These are phyloP conservation scores for Theobroma cacao DNA, from an alignment of 345 rosid species.

Conservation along the genomic window DNA sequence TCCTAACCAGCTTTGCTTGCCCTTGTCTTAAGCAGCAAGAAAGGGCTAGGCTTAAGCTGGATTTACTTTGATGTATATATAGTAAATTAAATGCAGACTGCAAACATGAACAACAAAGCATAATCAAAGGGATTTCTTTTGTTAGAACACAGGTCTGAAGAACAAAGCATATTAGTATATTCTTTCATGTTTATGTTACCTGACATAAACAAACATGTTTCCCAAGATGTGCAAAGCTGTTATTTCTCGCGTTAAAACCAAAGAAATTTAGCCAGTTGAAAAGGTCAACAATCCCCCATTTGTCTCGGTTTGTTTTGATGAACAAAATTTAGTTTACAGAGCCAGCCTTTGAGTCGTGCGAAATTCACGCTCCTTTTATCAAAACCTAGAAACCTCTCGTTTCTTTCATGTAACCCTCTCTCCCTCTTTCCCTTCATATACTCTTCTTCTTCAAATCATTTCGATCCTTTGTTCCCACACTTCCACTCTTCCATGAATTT, in stretches of 20 bases:
- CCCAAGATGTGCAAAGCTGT: background rate
- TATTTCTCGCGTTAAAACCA: background rate
- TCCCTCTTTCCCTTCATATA: conserved; percentile 2
- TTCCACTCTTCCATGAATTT: conserved; percentile 15
- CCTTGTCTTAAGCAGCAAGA: no score
- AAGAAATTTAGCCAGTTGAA: conserved; percentile 27
- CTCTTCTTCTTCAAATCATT: background rate
- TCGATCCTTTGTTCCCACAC: conserved; percentile 16
- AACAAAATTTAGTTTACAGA: background rate
- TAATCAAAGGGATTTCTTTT: no score
- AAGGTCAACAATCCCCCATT: conserved; percentile 29
- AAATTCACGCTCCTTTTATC: conserved; percentile 29
- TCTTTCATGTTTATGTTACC: no score
- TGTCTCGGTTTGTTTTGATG: conserved; percentile 11
- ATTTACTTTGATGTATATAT: no score
- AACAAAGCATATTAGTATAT: no score
- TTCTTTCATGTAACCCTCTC: background rate
- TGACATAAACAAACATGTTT: no score
- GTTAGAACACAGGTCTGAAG: no score
- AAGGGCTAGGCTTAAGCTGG: no score
- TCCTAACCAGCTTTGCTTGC: no score
- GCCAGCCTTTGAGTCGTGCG: conserved; percentile 25
- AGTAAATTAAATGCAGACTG: no score
- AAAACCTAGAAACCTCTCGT: background rate
- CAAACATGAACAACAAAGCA: no score